phyloP scores from a whole-genome alignment of 805 yeast species.

The Metschnikowia lachancei region DNA sequence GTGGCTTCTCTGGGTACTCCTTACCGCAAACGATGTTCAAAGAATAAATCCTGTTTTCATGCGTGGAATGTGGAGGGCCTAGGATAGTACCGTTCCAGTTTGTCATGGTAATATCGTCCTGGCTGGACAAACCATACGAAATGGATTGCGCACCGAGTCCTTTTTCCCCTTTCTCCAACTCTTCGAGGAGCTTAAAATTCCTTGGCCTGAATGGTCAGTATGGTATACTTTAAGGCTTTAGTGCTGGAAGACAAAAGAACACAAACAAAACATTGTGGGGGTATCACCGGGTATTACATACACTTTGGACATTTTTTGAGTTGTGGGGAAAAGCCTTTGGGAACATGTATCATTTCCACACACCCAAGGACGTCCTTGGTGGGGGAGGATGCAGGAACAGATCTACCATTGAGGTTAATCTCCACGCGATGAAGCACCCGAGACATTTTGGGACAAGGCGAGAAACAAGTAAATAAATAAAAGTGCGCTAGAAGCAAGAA shows the following conservation, averaged over 20 bases:
- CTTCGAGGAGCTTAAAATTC: constrained; percentile 91
- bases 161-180: constrained; percentile 96
- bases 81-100: constrained; percentile 97
- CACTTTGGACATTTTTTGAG: constrained; percentile 44
- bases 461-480: neutral
- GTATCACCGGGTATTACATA: constrained; percentile 25
- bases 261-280: too few species aligned
- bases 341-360: neutral
- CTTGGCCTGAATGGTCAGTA: constrained; percentile 61
- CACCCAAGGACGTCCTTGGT: constrained; percentile 1
- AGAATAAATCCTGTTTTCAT: constrained; percentile 91
- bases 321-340: constrained; percentile 1
- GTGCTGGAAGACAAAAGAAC: too few species aligned
- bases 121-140: constrained; percentile 88
- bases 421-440: constrained; percentile 3
- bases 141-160: constrained; percentile 96
- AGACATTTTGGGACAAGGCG: neutral
- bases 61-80: constrained; percentile 90
- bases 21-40: constrained; percentile 79
- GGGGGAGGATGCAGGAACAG: constrained; percentile 9
- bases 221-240: neutral
- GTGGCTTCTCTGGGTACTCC: constrained; percentile 86
- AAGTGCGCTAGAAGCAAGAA: neutral
- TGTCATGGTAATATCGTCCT: constrained; percentile 90
- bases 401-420: constrained; percentile 5